Evolutionary conservation across 805 yeast species (phyloP).

Genomic region (Yarrowia porcina): DNA sequence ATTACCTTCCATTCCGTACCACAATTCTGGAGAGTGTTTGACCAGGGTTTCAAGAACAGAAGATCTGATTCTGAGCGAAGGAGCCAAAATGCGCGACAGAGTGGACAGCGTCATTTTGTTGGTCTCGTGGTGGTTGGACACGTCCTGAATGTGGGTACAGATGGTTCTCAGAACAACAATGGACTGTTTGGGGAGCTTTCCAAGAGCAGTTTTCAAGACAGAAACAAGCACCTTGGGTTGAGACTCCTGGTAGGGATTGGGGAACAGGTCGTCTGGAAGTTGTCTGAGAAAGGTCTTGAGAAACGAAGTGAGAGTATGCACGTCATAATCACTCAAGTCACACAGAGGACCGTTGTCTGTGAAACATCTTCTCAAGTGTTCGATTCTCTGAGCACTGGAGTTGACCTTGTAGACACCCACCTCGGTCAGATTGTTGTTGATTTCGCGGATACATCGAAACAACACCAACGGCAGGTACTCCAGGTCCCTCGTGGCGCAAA

Average conservation of each 20-base stretch:
- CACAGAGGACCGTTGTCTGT: slow-evolving; percentile 6
- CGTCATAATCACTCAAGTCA: background rate
- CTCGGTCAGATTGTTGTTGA: slow-evolving; percentile 7
- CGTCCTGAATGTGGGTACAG: slow-evolving; percentile 14
- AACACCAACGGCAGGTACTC: slow-evolving; percentile 11
- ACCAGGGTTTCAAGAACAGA: background rate
- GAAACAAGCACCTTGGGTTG: slow-evolving; percentile 17
- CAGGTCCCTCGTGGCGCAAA: slow-evolving; percentile 10
- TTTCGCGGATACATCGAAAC: slow-evolving; percentile 4
- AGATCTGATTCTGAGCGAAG: background rate
- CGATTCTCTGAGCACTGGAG: background rate
- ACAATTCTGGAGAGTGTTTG: slow-evolving; percentile 3
- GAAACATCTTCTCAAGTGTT: background rate
- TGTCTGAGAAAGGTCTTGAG: background rate
- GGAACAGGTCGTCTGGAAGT: slow-evolving; percentile 13
- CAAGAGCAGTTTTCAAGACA: background rate
- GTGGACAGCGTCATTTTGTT: slow-evolving; percentile 5
- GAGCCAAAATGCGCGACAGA: background rate
- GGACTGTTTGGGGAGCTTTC: slow-evolving; percentile 10
- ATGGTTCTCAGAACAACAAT: slow-evolving; percentile 2
- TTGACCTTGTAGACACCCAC: background rate
- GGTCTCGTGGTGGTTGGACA: slow-evolving; percentile 23
- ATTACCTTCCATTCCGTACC: slow-evolving; percentile 15
- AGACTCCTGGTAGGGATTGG: background rate
- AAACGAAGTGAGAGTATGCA: background rate